Evolutionary conservation across 1,139 yeast genomes (phyloP).

Genomic region (Kodamaea anthophila): DNA sequence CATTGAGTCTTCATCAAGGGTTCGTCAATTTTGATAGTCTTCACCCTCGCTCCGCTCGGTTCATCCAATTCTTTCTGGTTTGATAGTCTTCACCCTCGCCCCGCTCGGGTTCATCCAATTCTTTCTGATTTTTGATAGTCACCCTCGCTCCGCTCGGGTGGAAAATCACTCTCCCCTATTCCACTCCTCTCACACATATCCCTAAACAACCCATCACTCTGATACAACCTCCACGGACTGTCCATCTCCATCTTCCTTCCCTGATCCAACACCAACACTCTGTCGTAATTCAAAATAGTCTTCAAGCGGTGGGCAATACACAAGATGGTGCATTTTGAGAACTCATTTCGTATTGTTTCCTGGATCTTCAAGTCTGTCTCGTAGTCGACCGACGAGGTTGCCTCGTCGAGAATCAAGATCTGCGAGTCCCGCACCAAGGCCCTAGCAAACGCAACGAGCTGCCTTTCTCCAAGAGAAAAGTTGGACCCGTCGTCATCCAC

Average conservation of each 20-base stretch:
- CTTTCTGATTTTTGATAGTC: too few species aligned
- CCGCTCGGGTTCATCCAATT: too few species aligned
- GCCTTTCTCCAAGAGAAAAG: conserved; percentile 75
- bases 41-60: too few species aligned
- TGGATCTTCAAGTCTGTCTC: conserved; percentile 73
- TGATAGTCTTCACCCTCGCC: too few species aligned
- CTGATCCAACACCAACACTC: conserved; percentile 41
- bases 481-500: conserved; percentile 55
- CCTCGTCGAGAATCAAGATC: conserved; percentile 71
- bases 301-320: conserved; percentile 77
- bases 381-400: conserved; percentile 77
- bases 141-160: too few species aligned
- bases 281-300: conserved; percentile 61
- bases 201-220: conserved; percentile 22
- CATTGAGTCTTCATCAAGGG: too few species aligned
- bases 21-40: too few species aligned
- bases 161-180: conserved; percentile 12
- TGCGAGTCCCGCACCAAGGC: conserved; percentile 67
- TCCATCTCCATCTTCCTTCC: conserved; percentile 23
- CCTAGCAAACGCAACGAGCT: conserved; percentile 67
- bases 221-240: conserved; percentile 20
- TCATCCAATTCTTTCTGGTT: too few species aligned
- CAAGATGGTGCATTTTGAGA: conserved; percentile 59
- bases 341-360: conserved; percentile 54
- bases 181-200: conserved; percentile 30